Base-by-base conservation (phyloP, 495 filamentous ascomycete genomes). In the Elasticomyces elasticus region DNA sequence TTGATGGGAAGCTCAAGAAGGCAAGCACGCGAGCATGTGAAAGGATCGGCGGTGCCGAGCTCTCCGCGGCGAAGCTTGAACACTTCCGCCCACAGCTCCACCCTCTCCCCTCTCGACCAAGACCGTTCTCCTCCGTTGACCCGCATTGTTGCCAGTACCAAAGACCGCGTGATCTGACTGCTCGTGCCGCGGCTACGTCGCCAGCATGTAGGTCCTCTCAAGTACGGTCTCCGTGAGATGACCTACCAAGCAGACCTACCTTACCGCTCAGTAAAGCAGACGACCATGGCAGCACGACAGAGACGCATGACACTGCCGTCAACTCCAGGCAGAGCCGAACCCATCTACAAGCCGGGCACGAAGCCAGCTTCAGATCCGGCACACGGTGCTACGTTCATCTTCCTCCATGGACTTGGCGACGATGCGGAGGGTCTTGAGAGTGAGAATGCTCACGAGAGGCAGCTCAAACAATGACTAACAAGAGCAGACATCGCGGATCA, bases 331-430 rank as follows among this genome's bases (percentile, higher is more conserved):
- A 54, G 55, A 42, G 27, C 35, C 19, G 63, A 68, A 33, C 66
- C 69, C 6, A 63, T 71, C 31, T 51, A 57, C 55, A 61, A 67
- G 10, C 56, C 63, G 3, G 60, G 70, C 17, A 52, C 57, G 3
- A 54, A 44, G 23, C 45, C 66, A 6, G 30, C 52, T 17, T 49
- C 54, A 3, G 56, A 66, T 25, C 58, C 68, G 15, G 67, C 64
- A 15, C 66, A 67, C 26, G 58, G 64, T 23, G 71, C 71, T n/a
- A 67, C 67, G 9, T 65, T 73, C 41, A 73, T 74, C 23, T 73
- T 73, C 59, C 52, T 75, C 9, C 70, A 75, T 49, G 71, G 72
- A 9, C 61, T 69, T 5, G 71, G 71, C 0, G 72, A 75, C 55
- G 67, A 68, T 53, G 71, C 68, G 10, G 58, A 67, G 37, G 68